A percentile compares a stretch with the other conserved stretches of the same genome.
These are phyloP conservation scores for Penicillium sp. DNA, from an alignment of 2,329 filamentous ascomycete genomes.

Conservation along the genomic window DNA sequence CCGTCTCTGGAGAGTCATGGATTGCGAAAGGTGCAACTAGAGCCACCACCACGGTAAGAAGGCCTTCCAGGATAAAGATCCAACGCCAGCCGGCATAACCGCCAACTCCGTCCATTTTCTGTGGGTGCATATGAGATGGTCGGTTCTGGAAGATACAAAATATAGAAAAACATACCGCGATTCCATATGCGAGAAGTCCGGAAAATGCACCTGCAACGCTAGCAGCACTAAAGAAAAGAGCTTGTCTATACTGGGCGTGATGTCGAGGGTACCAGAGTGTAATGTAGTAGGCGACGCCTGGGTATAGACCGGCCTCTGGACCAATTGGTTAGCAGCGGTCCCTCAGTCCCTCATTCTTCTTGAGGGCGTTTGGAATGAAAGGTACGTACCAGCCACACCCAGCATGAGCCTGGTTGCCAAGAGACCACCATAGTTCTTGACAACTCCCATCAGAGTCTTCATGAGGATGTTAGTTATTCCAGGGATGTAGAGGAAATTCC, in stretches of 20 bases:
- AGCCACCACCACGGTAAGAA: slow-evolving; percentile 51
- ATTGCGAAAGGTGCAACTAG: slow-evolving; percentile 50
- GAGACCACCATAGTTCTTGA: slow-evolving; percentile 51
- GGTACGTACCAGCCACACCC: slow-evolving; percentile 37
- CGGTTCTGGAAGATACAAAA: neutral
- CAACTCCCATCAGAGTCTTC: slow-evolving; percentile 53
- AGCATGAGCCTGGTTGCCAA: slow-evolving; percentile 52
- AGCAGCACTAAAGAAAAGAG: slow-evolving; percentile 53
- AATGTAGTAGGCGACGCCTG: slow-evolving; percentile 50
- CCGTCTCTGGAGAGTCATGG: slow-evolving; percentile 51
- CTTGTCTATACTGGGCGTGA: slow-evolving; percentile 49
- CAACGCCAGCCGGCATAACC: slow-evolving; percentile 54
- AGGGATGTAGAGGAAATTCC: neutral
- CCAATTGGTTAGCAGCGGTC: neutral
- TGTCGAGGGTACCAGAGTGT: slow-evolving; percentile 52
- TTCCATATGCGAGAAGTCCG: slow-evolving; percentile 56
- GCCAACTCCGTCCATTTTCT: slow-evolving; percentile 56
- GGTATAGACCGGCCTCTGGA: slow-evolving; percentile 47
- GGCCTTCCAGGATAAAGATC: slow-evolving; percentile 57
- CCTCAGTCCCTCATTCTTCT: too few species aligned
- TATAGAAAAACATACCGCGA: slow-evolving; percentile 43
- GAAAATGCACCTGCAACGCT: slow-evolving; percentile 58
- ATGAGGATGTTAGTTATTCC: neutral
- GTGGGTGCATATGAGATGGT: neutral
- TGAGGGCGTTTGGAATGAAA: neutral